These are phyloP conservation scores for Penicillium coffeae DNA, from an alignment of 495 filamentous ascomycete genomes.

Conservation along the genomic window DNA sequence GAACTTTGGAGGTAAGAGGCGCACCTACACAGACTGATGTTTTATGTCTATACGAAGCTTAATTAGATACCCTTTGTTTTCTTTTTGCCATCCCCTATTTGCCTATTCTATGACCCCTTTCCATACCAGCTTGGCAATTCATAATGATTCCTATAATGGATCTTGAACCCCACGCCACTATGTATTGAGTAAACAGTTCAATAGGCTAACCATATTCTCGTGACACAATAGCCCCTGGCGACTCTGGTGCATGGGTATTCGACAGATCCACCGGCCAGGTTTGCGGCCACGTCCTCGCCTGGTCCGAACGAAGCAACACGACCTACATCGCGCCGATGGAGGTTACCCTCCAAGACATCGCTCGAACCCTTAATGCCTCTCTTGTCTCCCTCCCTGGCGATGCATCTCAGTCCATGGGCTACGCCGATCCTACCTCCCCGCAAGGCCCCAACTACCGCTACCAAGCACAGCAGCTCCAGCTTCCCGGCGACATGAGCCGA, in stretches of 20 bases:
- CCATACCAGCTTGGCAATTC: slow-evolving; percentile 17
- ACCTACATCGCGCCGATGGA: slow-evolving; percentile 96
- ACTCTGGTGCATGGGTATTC: slow-evolving; percentile 91
- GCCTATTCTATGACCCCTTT: slow-evolving; percentile 3
- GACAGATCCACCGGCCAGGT: slow-evolving; percentile 75
- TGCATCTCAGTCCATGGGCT: slow-evolving; percentile 27
- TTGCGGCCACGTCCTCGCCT: slow-evolving; percentile 87
- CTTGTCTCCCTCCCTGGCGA: slow-evolving; percentile 37
- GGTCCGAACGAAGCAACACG: slow-evolving; percentile 67
- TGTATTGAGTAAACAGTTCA: slow-evolving; percentile 22
- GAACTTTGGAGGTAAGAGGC: slow-evolving; percentile 59
- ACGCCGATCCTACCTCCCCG: slow-evolving; percentile 9
- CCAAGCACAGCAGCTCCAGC: slow-evolving; percentile 26
- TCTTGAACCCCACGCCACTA: slow-evolving; percentile 5
- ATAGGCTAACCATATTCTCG: slow-evolving; percentile 17
- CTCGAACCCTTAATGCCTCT: slow-evolving; percentile 58
- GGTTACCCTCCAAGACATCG: slow-evolving; percentile 79
- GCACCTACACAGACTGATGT: slow-evolving; percentile 18
- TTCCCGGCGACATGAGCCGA: slow-evolving; percentile 33
- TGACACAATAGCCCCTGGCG: slow-evolving; percentile 61
- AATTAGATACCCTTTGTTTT: slow-evolving; percentile 30
- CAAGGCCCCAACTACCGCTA: slow-evolving; percentile 17
- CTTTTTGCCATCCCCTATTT: slow-evolving; percentile 6
- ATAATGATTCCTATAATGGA: slow-evolving; percentile 8
- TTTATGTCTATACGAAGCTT: slow-evolving; percentile 26